Conservation (phyloP, 179 eudicot species). For the Kewa caespitosa region DNA sequence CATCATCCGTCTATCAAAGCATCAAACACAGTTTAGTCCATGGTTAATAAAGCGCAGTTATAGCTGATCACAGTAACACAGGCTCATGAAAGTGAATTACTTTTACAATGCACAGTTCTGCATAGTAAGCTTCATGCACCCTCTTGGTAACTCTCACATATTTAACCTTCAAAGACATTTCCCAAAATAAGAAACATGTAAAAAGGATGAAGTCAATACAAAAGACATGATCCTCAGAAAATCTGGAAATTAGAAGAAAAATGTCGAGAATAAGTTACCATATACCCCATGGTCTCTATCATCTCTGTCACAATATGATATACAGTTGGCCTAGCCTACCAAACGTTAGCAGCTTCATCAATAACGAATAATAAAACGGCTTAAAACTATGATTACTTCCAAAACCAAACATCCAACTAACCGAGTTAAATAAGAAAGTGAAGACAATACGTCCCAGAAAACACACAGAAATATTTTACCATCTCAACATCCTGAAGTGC, state of each 20-base stretch:
- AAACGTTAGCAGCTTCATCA: conserved; percentile 10
- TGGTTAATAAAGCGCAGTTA: neutral
- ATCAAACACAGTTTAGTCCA: conserved; percentile 3
- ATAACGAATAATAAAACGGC: conserved; percentile 16
- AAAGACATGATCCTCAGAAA: neutral
- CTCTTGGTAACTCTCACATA: conserved; percentile 89
- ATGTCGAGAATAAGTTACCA: conserved; percentile 37
- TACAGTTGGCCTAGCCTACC: conserved; percentile 89
- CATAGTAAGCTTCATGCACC: conserved; percentile 86
- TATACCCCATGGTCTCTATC: conserved; percentile 90
- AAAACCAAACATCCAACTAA: neutral
- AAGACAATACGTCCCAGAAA: neutral
- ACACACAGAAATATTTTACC: conserved; percentile 35
- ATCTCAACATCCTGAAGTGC: conserved; percentile 75
- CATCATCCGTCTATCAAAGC: conserved; percentile 55
- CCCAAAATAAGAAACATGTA: conserved; percentile 11
- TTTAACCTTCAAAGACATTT: conserved; percentile 60
- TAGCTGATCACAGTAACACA: neutral
- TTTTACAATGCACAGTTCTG: conserved; percentile 73
- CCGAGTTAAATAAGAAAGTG: neutral
- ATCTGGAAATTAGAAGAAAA: neutral
- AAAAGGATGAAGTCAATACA: neutral
- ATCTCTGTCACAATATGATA: conserved; percentile 80
- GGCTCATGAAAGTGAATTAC: conserved; percentile 32
- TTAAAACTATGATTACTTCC: neutral